Evolutionary conservation across 2,329 filamentous ascomycete genomes (phyloP).

Genomic region (Lasiodiplodia sp.): DNA sequence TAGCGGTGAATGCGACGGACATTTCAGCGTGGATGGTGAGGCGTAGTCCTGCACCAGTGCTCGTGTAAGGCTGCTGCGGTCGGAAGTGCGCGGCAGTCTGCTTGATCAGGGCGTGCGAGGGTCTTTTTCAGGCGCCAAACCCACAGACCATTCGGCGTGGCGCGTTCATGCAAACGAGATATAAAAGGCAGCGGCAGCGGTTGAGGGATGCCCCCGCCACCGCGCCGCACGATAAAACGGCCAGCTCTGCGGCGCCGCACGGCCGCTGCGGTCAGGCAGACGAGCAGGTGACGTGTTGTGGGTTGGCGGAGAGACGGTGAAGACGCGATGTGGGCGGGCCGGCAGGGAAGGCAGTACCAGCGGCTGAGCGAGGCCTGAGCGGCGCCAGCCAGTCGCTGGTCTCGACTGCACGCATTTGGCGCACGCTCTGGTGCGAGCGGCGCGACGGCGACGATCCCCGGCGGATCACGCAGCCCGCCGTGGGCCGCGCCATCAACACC

Average conservation of each 20-base stretch:
- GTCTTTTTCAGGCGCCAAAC: conserved; percentile 18
- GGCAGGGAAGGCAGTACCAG: conserved; percentile 1
- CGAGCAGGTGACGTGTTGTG: conserved; percentile 24
- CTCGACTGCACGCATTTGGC: conserved; percentile 2
- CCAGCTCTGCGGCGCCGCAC: not conserved
- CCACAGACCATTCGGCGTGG: conserved; percentile 10
- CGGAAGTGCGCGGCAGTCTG: conserved; percentile 18
- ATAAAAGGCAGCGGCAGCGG: conserved; percentile 9
- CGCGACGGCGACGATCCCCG: conserved; percentile 17
- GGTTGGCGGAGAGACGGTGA: conserved; percentile 26
- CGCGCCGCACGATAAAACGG: not conserved
- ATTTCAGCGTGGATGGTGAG: not conserved
- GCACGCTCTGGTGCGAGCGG: not conserved
- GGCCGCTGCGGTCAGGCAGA: not conserved
- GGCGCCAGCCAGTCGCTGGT: conserved; percentile 11
- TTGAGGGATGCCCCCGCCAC: conserved; percentile 5
- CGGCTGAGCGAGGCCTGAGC: conserved; percentile 4
- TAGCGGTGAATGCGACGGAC: conserved; percentile 19
- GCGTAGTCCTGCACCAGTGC: not conserved
- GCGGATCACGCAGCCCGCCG: conserved; percentile 18
- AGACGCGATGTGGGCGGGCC: not conserved
- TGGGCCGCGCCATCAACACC: conserved; percentile 14
- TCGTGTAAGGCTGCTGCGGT: conserved; percentile 6
- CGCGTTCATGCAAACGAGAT: conserved; percentile 12
- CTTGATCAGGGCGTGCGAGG: conserved; percentile 7